Evolutionary conservation across 768 basidiomycete species (phyloP).

Genomic region (Suillus bovinus): DNA sequence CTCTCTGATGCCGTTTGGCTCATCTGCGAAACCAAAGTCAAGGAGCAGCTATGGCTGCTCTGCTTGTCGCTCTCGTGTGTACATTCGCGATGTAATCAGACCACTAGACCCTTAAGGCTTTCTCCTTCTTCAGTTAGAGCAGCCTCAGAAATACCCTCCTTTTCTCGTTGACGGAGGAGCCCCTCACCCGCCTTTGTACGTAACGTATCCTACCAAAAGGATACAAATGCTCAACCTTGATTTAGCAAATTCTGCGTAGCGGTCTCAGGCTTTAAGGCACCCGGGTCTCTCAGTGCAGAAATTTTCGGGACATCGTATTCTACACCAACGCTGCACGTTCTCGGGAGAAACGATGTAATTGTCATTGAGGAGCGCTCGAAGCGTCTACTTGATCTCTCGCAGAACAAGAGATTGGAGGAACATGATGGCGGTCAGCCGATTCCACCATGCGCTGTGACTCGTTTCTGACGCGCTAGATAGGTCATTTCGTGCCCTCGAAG

Average conservation of each 20-base stretch:
- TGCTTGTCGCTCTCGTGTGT: constrained; percentile 69
- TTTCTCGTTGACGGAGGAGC: constrained; percentile 65
- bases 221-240: neutral
- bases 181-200: constrained; percentile 77
- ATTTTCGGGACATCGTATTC: constrained; percentile 53
- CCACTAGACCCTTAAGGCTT: constrained; percentile 9
- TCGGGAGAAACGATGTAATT: constrained; percentile 77
- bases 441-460: neutral
- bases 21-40: constrained; percentile 48
- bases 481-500: constrained; percentile 83
- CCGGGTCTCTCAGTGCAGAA: constrained; percentile 44
- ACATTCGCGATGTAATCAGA: neutral
- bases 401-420: constrained; percentile 62
- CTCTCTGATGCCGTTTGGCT: neutral
- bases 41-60: constrained; percentile 73
- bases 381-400: constrained; percentile 53
- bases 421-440: constrained; percentile 72
- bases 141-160: constrained; percentile 49
- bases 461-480: constrained; percentile 35
- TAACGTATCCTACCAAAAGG: neutral
- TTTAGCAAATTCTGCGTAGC: constrained; percentile 70
- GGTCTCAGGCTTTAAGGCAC: constrained; percentile 69
- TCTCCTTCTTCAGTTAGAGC: constrained; percentile 46
- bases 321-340: constrained; percentile 77
- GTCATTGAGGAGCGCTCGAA: constrained; percentile 70